Percentiles rank a stretch among this genome's conserved stretches.
Evolutionary conservation across 2,329 filamentous ascomycete species (phyloP).

Genomic region (Paecilomyces sp.): DNA sequence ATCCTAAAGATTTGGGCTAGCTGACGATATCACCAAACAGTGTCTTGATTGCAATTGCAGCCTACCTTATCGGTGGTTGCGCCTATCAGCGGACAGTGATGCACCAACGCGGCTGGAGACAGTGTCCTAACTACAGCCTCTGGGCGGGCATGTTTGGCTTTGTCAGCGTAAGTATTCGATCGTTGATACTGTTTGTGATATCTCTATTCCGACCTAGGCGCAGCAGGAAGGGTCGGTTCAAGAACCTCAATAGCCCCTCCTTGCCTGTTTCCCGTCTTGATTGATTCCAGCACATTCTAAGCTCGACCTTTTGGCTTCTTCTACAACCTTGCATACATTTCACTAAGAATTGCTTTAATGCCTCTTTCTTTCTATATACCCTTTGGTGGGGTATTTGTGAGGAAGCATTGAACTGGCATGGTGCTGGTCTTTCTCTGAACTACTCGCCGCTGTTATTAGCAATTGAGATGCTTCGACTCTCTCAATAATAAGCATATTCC

Average conservation of each 20-base stretch:
- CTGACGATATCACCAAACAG: conserved; percentile 21
- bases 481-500: neutral
- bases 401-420: neutral
- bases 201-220: conserved; percentile 20
- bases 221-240: conserved; percentile 11
- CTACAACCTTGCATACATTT: neutral
- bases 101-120: conserved; percentile 90
- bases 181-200: conserved; percentile 30
- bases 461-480: neutral
- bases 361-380: neutral
- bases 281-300: conserved; percentile 14
- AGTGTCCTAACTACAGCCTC: conserved; percentile 86
- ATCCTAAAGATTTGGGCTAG: neutral
- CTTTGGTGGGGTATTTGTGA: neutral
- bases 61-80: conserved; percentile 86
- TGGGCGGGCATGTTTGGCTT: conserved; percentile 87
- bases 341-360: neutral
- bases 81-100: conserved; percentile 94
- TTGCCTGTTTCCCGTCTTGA: conserved; percentile 28
- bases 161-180: conserved; percentile 59
- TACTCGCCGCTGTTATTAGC: neutral
- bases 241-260: conserved; percentile 12
- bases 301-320: neutral
- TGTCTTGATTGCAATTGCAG: conserved; percentile 64
- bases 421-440: neutral